A percentile compares a stretch with the other conserved stretches of the same genome.
These are phyloP conservation scores for Saturnispora silvae DNA, from an alignment of 805 yeast species.

Conservation along the genomic window DNA sequence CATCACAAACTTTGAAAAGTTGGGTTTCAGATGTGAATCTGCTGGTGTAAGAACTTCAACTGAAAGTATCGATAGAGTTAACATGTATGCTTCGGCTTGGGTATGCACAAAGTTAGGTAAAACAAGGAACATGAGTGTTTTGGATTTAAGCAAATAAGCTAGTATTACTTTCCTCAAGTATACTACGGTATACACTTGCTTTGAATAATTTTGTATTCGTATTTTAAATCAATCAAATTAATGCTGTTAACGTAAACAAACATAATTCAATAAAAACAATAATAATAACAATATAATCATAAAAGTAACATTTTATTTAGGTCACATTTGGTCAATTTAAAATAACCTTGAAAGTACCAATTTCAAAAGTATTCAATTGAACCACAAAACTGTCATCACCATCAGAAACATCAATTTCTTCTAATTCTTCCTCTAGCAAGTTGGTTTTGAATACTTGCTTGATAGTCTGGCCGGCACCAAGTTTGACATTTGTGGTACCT, in stretches of 20 bases:
- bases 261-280: too few relatives aligned
- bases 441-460: constrained; percentile 43
- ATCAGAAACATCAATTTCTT: constrained; percentile 26
- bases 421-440: constrained; percentile 44
- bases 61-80: constrained; percentile 62
- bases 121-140: constrained; percentile 42
- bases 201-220: too few relatives aligned
- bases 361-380: constrained; percentile 64
- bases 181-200: too few relatives aligned
- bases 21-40: constrained; percentile 59
- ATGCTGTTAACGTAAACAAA: too few relatives aligned
- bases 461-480: constrained; percentile 32
- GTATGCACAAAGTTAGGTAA: constrained; percentile 47
- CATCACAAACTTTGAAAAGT: constrained; percentile 51
- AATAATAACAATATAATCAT: background rate
- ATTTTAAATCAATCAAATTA: too few relatives aligned
- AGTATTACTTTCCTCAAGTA: too few relatives aligned
- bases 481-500: constrained; percentile 39
- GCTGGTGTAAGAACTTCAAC: constrained; percentile 61
- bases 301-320: background rate
- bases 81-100: constrained; percentile 89
- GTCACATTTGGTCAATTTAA: constrained; percentile 17
- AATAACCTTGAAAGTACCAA: constrained; percentile 50
- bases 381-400: constrained; percentile 29
- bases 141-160: constrained; percentile 19